Conservation (phyloP, 306 rosid genomes). For the Trifolium fragiferum region DNA sequence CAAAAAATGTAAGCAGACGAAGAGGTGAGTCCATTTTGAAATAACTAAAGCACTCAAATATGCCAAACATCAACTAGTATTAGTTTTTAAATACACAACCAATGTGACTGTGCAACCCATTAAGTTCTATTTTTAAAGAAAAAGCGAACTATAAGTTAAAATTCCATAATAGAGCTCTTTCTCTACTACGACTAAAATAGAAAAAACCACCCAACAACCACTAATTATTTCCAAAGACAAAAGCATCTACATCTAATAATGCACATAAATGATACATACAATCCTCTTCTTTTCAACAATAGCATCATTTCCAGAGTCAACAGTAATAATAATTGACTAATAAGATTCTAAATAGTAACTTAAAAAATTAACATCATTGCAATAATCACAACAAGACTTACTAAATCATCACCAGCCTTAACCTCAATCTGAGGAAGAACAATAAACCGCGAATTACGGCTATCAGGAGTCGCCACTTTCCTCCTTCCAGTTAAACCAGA, state of each 20-base stretch:
- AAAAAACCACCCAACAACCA: constrained; percentile 19
- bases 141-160: not conserved
- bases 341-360: constrained; percentile 15
- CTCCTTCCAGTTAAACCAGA: constrained; percentile 70
- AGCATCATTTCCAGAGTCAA: constrained; percentile 8
- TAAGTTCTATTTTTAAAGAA: not conserved
- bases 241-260: not conserved
- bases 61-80: constrained; percentile 31
- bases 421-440: constrained; percentile 92
- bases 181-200: constrained; percentile 18
- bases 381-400: constrained; percentile 50
- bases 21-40: constrained; percentile 2
- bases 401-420: constrained; percentile 93
- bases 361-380: not conserved
- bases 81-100: constrained; percentile 20
- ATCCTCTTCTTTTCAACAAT: not conserved
- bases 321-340: constrained; percentile 9
- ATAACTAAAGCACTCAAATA: constrained; percentile 19
- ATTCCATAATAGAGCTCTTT: constrained; percentile 2
- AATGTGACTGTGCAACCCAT: not conserved
- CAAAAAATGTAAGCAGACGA: constrained; percentile 18
- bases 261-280: not conserved
- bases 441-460: constrained; percentile 72
- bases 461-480: constrained; percentile 65
- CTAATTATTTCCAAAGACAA: constrained; percentile 7